Evolutionary conservation across 768 basidiomycete genomes (phyloP).

Genomic region (Albatrellus ellisii): DNA sequence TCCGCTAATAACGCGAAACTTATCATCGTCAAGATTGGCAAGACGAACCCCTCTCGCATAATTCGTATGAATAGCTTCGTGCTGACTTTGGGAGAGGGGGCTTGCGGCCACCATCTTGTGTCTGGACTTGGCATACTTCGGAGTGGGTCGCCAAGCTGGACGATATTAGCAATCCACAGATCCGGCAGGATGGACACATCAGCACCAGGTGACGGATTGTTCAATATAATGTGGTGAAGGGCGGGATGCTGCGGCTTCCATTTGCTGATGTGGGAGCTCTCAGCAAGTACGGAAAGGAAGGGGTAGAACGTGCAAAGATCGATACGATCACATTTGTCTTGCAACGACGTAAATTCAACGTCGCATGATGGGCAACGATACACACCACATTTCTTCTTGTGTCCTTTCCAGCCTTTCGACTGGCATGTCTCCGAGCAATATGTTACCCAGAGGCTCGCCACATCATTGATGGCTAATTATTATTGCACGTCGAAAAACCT

Average conservation of each 20-base stretch:
- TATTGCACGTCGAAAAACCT: neutral
- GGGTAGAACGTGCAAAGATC: slow-evolving; percentile 22
- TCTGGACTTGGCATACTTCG: neutral
- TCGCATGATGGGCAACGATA: neutral
- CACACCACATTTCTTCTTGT: neutral
- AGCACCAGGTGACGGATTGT: neutral
- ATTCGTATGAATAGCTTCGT: slow-evolving; percentile 17
- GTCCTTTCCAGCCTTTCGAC: neutral
- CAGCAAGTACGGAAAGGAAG: slow-evolving; percentile 19
- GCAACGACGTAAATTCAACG: slow-evolving; percentile 11
- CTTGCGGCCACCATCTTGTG: neutral
- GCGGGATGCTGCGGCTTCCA: slow-evolving; percentile 14
- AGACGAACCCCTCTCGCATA: slow-evolving; percentile 20
- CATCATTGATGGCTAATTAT: neutral
- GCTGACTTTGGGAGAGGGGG: too few species aligned
- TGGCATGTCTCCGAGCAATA: neutral
- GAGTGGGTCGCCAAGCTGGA: neutral
- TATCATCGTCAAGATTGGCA: slow-evolving; percentile 22
- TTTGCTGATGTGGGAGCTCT: slow-evolving; percentile 12
- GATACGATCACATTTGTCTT: slow-evolving; percentile 25
- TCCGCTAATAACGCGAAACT: slow-evolving; percentile 24
- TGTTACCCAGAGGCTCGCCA: neutral
- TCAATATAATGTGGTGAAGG: slow-evolving; percentile 11
- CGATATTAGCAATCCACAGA: too few species aligned
- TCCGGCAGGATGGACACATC: neutral